Evolutionary conservation across 345 rosid species (phyloP).

Genomic region (Psidium friedrichsthalianum): DNA sequence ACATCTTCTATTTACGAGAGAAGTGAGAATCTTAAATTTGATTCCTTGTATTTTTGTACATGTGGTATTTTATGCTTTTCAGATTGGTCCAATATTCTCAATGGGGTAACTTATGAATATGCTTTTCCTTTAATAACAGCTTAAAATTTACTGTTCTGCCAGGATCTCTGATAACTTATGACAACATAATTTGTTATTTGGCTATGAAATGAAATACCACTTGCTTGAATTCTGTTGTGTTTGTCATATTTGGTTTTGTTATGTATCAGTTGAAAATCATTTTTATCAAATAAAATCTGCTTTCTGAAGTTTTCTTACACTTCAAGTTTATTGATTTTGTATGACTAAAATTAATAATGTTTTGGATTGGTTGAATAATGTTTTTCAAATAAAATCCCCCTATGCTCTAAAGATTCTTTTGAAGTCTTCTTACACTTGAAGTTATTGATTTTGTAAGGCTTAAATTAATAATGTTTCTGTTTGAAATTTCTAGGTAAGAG

Average conservation of each 20-base stretch:
- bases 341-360: background rate
- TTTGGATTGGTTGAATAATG: background rate
- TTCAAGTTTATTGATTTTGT: background rate
- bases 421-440: background rate
- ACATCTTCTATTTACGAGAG: constrained; percentile 54
- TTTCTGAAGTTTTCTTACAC: background rate
- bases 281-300: background rate
- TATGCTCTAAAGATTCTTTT: background rate
- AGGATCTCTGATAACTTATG: background rate
- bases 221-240: background rate
- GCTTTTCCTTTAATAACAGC: background rate
- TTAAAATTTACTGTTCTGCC: background rate
- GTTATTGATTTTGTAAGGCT: background rate
- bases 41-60: background rate
- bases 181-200: background rate
- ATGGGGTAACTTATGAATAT: background rate
- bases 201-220: background rate
- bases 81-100: background rate
- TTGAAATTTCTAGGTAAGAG: constrained; percentile 23
- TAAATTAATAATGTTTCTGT: background rate
- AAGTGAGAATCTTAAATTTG: constrained; percentile 33
- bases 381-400: background rate
- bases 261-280: background rate
- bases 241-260: background rate
- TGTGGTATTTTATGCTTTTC: background rate